These are phyloP conservation scores for Sclerotinia sclerotiorum DNA, from an alignment of 2,329 filamentous ascomycete genomes.

Conservation along the genomic window DNA sequence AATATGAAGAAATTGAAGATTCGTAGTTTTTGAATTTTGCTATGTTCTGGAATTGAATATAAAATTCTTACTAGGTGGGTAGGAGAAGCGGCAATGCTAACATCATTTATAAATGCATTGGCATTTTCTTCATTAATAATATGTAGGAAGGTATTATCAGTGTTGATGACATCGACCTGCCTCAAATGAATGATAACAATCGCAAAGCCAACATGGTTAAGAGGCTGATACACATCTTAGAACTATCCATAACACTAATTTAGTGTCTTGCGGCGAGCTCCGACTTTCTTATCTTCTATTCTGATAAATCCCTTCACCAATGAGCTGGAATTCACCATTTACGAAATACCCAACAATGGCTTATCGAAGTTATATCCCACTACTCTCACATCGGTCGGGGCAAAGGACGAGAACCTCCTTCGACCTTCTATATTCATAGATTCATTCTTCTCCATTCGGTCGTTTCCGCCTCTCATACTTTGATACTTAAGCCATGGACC, in stretches of 20 bases:
- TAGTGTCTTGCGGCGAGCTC: constrained; percentile 11
- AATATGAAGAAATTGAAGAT: background rate
- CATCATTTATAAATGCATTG: no score
- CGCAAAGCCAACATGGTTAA: no score
- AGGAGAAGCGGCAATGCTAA: background rate
- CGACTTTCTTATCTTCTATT: constrained; percentile 8
- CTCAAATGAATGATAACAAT: constrained; percentile 11
- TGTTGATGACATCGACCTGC: background rate
- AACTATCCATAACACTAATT: constrained; percentile 6
- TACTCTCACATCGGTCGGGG: background rate
- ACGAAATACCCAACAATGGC: background rate
- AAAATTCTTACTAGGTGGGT: no score
- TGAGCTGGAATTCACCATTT: background rate
- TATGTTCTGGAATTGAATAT: background rate
- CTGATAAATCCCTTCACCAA: background rate
- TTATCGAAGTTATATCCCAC: background rate
- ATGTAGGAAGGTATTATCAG: background rate
- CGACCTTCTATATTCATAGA: background rate
- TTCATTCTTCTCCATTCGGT: background rate
- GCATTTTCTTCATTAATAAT: background rate
- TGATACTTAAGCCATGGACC: background rate
- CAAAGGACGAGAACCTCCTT: background rate
- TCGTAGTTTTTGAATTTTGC: no score
- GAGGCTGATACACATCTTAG: constrained; percentile 4
- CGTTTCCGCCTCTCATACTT: background rate